These are phyloP conservation scores for Aspergillus sp. DNA, from an alignment of 2,329 filamentous ascomycete genomes.

Conservation along the genomic window DNA sequence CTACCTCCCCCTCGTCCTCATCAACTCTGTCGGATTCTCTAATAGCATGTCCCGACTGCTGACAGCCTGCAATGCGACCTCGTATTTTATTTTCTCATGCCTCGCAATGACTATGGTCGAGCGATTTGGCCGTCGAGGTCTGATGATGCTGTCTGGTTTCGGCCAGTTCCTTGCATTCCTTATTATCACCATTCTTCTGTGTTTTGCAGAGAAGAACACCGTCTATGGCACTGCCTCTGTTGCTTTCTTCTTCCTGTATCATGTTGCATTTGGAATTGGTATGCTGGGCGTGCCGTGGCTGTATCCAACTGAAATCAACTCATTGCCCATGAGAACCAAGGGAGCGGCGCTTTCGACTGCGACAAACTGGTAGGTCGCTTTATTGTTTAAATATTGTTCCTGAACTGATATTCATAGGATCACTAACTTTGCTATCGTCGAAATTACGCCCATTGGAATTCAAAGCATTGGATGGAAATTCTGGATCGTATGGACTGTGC, in stretches of 20 bases:
- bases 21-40: conserved; percentile 34
- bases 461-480: no score
- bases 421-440: no score
- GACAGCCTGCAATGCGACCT: conserved; percentile 42
- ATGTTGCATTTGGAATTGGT: conserved; percentile 21
- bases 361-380: no score
- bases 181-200: conserved; percentile 43
- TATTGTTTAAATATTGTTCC: no score
- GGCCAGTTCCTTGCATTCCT: conserved; percentile 48
- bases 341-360: no score
- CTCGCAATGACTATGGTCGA: conserved; percentile 44
- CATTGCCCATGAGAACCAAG: no score
- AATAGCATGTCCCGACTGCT: conserved; percentile 38
- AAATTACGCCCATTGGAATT: no score
- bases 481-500: no score
- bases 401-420: no score
- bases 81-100: conserved; percentile 42
- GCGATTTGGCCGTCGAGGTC: conserved; percentile 42
- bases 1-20: conserved; percentile 39
- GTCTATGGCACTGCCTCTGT: conserved; percentile 35
- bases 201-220: conserved; percentile 12
- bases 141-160: conserved; percentile 47
- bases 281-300: no score
- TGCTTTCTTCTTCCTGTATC: conserved; percentile 42
- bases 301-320: no score